Conservation (phyloP, 2,329 filamentous ascomycete species). For the Torrubiella hemipterigena region DNA sequence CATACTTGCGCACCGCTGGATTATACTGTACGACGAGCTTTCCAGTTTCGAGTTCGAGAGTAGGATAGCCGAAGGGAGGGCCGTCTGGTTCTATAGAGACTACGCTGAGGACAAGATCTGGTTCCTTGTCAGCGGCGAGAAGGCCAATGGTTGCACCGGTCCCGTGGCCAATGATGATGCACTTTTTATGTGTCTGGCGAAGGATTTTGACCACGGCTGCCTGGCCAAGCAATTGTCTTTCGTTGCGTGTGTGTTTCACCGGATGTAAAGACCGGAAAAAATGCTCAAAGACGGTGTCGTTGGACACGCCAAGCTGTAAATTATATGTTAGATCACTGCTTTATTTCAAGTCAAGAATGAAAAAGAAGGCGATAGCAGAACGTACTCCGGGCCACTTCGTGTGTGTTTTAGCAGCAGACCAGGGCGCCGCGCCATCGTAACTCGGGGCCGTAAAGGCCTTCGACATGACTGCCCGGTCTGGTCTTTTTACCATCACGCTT, state of each 20-base stretch:
- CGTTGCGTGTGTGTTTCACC: constrained; percentile 13
- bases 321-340: constrained; percentile 6
- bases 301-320: constrained; percentile 19
- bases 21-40: constrained; percentile 12
- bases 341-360: background rate
- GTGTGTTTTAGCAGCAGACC: constrained; percentile 16
- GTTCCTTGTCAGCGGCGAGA: constrained; percentile 34
- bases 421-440: constrained; percentile 8
- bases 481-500: too few species aligned
- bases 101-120: constrained; percentile 33
- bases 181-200: constrained; percentile 24
- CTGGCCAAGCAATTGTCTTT: constrained; percentile 19
- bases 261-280: constrained; percentile 32
- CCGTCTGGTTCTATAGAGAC: constrained; percentile 41
- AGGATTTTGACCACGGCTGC: constrained; percentile 29
- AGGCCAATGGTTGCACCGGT: constrained; percentile 33
- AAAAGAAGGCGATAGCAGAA: background rate
- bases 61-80: constrained; percentile 36
- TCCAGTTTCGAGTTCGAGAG: constrained; percentile 2
- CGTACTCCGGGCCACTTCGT: constrained; percentile 26
- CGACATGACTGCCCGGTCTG: constrained; percentile 11
- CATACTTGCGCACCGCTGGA: constrained; percentile 20
- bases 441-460: constrained; percentile 21
- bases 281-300: constrained; percentile 34
- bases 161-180: constrained; percentile 36